Conservation (phyloP, 2,329 filamentous ascomycete genomes). For the Fonsecaea monophora region DNA sequence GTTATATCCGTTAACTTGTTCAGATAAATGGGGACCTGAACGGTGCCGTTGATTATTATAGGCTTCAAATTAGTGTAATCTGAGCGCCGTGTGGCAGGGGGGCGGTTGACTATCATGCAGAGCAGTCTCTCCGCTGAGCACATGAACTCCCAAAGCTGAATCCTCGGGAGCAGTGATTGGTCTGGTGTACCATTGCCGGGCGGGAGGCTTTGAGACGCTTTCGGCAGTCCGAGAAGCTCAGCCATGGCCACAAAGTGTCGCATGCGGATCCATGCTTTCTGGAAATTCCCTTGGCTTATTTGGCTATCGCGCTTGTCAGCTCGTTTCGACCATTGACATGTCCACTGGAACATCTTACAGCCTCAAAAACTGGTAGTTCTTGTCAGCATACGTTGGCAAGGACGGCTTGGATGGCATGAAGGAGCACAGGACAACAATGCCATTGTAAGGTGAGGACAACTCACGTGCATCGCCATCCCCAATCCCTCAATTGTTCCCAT, state of each 20-base stretch:
- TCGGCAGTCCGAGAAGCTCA: slow-evolving; percentile 49
- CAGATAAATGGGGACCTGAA: slow-evolving; percentile 21
- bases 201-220: slow-evolving; percentile 13
- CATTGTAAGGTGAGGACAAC: not conserved
- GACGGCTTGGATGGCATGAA: not conserved
- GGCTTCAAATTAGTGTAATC: slow-evolving; percentile 17
- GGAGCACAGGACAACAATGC: not conserved
- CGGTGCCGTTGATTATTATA: slow-evolving; percentile 17
- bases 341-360: slow-evolving; percentile 42
- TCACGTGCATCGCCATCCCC: slow-evolving; percentile 43
- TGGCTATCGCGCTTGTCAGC: slow-evolving; percentile 38
- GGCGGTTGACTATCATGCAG: slow-evolving; percentile 47
- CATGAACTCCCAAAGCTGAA: slow-evolving; percentile 45
- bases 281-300: slow-evolving; percentile 45
- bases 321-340: not conserved
- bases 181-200: slow-evolving; percentile 13
- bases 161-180: slow-evolving; percentile 34
- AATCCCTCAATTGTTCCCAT: slow-evolving; percentile 42
- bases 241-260: slow-evolving; percentile 49
- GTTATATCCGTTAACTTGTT: slow-evolving; percentile 27
- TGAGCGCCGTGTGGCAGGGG: slow-evolving; percentile 44
- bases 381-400: not conserved
- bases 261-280: slow-evolving; percentile 47
- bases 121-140: slow-evolving; percentile 45
- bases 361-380: slow-evolving; percentile 40